Evolutionary conservation across 2,329 filamentous ascomycete genomes (phyloP).

Genomic region (Zymoseptoria brevis): DNA sequence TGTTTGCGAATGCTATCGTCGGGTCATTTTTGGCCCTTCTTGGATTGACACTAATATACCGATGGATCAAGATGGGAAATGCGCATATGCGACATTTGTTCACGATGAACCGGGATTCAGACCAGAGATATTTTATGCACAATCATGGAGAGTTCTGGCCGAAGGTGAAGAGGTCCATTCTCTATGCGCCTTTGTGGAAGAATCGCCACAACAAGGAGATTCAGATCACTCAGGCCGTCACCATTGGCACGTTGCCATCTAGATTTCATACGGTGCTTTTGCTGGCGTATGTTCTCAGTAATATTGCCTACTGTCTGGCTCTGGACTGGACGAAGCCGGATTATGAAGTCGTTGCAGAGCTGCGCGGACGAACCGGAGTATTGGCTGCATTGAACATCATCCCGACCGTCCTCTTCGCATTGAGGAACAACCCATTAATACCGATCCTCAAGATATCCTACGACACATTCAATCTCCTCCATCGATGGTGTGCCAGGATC

Average conservation of each 20-base stretch:
- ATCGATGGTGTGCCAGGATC: conserved; percentile 74
- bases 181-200: conserved; percentile 62
- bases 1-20: conserved; percentile 39
- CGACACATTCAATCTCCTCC: conserved; percentile 89
- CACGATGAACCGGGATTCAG: conserved; percentile 34
- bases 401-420: conserved; percentile 77
- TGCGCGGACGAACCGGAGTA: conserved; percentile 77
- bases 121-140: conserved; percentile 40
- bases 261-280: conserved; percentile 67
- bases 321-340: conserved; percentile 46
- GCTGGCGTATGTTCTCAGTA: conserved; percentile 58
- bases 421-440: conserved; percentile 91
- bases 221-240: conserved; percentile 58
- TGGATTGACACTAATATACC: conserved; percentile 33
- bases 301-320: conserved; percentile 67
- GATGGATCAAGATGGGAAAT: conserved; percentile 36
- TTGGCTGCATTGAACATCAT: conserved; percentile 86
- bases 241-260: conserved; percentile 71
- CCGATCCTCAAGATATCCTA: conserved; percentile 76
- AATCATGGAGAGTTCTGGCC: conserved; percentile 43
- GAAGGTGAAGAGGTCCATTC: conserved; percentile 56
- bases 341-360: conserved; percentile 58
- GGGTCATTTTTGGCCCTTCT: conserved; percentile 31
- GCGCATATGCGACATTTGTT: conserved; percentile 40
- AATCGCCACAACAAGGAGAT: conserved; percentile 72